Conservation (phyloP, 192 early-diverging fungal species). For the Backusella australiensis region DNA sequence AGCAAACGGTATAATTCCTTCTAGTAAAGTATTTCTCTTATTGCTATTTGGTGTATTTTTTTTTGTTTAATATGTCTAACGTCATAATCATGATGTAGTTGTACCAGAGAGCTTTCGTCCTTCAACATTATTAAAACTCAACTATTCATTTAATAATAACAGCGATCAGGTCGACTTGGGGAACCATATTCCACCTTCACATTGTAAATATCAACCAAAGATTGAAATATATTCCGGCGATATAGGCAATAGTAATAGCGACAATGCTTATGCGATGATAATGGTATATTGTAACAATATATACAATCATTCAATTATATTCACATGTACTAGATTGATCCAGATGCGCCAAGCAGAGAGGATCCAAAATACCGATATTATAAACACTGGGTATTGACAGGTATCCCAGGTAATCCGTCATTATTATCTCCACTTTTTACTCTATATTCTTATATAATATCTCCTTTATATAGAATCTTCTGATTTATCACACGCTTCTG, state of each 20-base stretch:
- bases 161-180: background rate
- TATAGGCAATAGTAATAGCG: background rate
- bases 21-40: background rate
- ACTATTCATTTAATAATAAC: background rate
- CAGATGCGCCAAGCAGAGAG: conserved; percentile 51
- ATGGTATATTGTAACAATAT: background rate
- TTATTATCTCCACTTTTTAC: background rate
- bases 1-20: background rate
- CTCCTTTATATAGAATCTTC: background rate
- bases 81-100: background rate
- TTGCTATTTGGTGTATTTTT: background rate
- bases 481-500: conserved; percentile 12
- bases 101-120: background rate
- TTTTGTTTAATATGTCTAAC: background rate
- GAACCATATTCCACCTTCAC: background rate
- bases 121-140: background rate
- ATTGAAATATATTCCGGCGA: background rate
- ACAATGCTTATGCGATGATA: background rate
- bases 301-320: background rate
- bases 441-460: background rate
- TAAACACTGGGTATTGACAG: conserved; percentile 54
- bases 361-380: conserved; percentile 42
- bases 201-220: background rate
- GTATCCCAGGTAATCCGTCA: conserved; percentile 39
- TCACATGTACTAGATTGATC: conserved; percentile 41